Evolutionary conservation across 257 asterid genomes (phyloP).

Genomic region (Asclepias syriaca): DNA sequence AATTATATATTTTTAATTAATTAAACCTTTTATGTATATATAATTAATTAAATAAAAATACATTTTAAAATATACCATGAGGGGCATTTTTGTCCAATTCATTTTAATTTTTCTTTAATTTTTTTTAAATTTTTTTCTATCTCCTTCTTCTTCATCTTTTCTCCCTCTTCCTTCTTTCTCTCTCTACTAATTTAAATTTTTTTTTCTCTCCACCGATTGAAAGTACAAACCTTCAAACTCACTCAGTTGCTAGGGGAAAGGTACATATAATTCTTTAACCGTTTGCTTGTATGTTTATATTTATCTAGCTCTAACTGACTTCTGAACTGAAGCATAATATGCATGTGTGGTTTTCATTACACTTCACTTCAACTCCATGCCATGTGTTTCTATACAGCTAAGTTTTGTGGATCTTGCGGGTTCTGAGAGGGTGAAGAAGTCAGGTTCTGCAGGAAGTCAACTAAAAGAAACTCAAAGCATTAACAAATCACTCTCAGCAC

Average conservation of each 20-base stretch:
- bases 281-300: neutral
- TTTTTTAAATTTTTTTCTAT: too few species aligned
- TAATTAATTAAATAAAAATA: too few species aligned
- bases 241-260: slow-evolving; percentile 89
- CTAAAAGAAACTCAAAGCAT: slow-evolving; percentile 97
- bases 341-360: neutral
- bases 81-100: too few species aligned
- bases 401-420: slow-evolving; percentile 99
- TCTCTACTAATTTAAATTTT: too few species aligned
- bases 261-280: slow-evolving; percentile 30
- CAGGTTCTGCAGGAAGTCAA: slow-evolving; percentile 86
- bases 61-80: too few species aligned
- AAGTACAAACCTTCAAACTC: slow-evolving; percentile 92
- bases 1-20: too few species aligned
- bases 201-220: too few species aligned
- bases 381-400: slow-evolving; percentile 41
- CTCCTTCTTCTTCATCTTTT: too few species aligned
- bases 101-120: too few species aligned
- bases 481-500: slow-evolving; percentile 92
- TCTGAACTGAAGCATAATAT: neutral
- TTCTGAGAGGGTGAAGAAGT: slow-evolving; percentile 88
- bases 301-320: neutral
- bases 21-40: too few species aligned
- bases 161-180: too few species aligned
- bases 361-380: neutral